Base-by-base conservation (phyloP, 1,284 basidiomycete species). In the Lentinula novae-zelandiae region DNA sequence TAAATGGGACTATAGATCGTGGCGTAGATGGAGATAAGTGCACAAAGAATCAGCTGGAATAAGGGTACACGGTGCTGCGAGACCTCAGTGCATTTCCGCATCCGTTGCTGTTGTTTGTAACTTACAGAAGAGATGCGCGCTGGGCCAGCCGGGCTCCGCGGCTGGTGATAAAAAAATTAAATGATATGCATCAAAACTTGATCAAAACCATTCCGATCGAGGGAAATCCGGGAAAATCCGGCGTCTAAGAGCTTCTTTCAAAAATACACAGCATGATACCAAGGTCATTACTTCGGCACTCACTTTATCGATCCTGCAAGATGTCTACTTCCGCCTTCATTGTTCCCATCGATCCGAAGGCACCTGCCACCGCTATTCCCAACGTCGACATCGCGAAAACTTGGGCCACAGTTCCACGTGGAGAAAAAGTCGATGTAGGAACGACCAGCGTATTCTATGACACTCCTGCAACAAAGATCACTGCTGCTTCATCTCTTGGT, bases 371-470 rank as follows among this genome's bases (percentile, higher is more conserved):
- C 36, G 8, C 38, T 42, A 13, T 57, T 34, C 13, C 54, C 20
- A 55, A 50, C 17, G 60, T 52, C 12, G 60, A 61, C 54, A 20
- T 61, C 15, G 38, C 48, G 8, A 39, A 57, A 52, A 22, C 31
- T 44, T 61, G 60, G 60, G 54, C 31, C 34, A 40, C 59, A 22
- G 46, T 42, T n/a, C 52, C 53, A 15, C 49, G 36, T 17, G 54
- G 53, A n/a, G 60, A 51, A n/a, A 60, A 60, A 55, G 42, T 84
- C 0, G 84, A 84, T 69, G 83, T 79, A 1, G 89, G 87, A 9
- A 85, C 87, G 0, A 81, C 85, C 1, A 81, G 86, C 57, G 73
- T 86, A 2, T 88, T 92, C 70, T 89, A 83, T 73, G 80, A 82
- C 57, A 79, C 76, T 0, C 81, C 67, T 3, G 68, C 74, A 13